phyloP scores from a whole-genome alignment of 169 alveolate genomes.

The Plasmodium billcollinsi region DNA sequence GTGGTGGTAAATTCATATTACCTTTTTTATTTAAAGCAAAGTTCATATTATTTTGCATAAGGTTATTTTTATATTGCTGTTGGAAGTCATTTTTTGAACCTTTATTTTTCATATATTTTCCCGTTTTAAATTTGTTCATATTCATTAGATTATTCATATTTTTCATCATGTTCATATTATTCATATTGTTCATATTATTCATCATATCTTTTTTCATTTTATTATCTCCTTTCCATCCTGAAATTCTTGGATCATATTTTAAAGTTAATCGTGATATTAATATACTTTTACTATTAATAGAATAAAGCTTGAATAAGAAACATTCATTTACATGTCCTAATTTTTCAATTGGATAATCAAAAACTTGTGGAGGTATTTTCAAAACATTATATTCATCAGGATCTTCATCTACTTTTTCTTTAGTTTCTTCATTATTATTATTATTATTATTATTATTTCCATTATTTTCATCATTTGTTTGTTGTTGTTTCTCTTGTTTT shows the following conservation, averaged over 20 bases:
- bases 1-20: slow-evolving; percentile 73
- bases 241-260: slow-evolving; percentile 81
- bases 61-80: slow-evolving; percentile 65
- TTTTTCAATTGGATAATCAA: slow-evolving; percentile 74
- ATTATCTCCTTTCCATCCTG: slow-evolving; percentile 78
- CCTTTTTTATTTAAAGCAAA: slow-evolving; percentile 72
- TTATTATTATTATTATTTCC: not conserved
- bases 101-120: slow-evolving; percentile 45
- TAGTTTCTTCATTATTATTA: slow-evolving; percentile 1
- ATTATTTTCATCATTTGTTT: not conserved
- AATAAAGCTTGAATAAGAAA: slow-evolving; percentile 77
- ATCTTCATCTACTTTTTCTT: slow-evolving; percentile 29
- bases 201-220: slow-evolving; percentile 67
- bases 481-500: not conserved
- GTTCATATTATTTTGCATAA: slow-evolving; percentile 73
- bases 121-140: slow-evolving; percentile 34
- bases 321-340: slow-evolving; percentile 82
- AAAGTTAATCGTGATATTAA: slow-evolving; percentile 68
- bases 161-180: slow-evolving; percentile 5
- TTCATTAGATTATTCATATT: slow-evolving; percentile 12
- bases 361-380: slow-evolving; percentile 79
- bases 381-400: slow-evolving; percentile 80
- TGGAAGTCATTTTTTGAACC: slow-evolving; percentile 68
- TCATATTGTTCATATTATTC: slow-evolving; percentile 1
- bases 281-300: slow-evolving; percentile 72